These are phyloP conservation scores for Piper betle DNA, from an alignment of 164 flowering plant genomes.

Conservation along the genomic window DNA sequence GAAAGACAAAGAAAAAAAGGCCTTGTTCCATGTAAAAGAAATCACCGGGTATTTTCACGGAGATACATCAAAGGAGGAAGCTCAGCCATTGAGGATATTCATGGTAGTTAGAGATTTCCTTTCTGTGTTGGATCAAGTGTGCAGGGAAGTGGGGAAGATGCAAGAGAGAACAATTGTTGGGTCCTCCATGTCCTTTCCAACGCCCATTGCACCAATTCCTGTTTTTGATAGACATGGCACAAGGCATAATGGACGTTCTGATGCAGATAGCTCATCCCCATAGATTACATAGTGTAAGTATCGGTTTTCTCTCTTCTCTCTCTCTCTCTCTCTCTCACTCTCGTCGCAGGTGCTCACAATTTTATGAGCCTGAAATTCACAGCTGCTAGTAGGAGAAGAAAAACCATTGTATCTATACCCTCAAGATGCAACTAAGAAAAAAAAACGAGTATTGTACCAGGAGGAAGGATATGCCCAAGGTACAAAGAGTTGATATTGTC, in stretches of 20 bases:
- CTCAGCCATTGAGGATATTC: conserved; percentile 87
- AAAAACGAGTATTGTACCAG: neutral
- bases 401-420: neutral
- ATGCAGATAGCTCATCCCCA: conserved; percentile 48
- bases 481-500: neutral
- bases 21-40: conserved; percentile 64
- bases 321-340: neutral
- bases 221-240: conserved; percentile 56
- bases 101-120: conserved; percentile 93
- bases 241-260: conserved; percentile 42
- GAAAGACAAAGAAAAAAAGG: conserved; percentile 58
- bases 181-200: conserved; percentile 71
- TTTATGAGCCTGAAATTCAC: neutral
- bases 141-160: conserved; percentile 79
- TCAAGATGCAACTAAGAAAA: neutral
- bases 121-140: conserved; percentile 64
- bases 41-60: conserved; percentile 93
- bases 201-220: conserved; percentile 64
- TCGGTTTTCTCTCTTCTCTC: neutral
- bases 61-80: conserved; percentile 81
- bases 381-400: neutral
- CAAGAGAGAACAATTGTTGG: conserved; percentile 58
- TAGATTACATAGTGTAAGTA: conserved; percentile 7
- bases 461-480: neutral
- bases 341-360: neutral